Evolutionary conservation across 2,329 filamentous ascomycete genomes (phyloP), one percentile per base, ranked within the genome.

Genomic region (Rutstroemia sp.): DNA sequence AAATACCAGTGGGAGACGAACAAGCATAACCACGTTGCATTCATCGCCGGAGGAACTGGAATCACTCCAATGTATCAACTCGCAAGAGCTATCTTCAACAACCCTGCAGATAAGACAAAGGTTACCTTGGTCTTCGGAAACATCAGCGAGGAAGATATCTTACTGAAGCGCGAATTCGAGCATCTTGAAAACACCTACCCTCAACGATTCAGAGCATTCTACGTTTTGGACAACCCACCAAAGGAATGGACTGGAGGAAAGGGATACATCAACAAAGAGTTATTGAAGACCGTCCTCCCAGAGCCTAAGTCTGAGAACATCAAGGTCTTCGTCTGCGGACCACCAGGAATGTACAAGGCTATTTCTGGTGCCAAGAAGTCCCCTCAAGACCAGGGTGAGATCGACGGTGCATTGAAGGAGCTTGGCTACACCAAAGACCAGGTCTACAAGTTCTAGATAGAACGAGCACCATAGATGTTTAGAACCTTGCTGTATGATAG

Each of bases 61-160:
- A 95, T 99, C 73, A 94, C 94, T 10, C 94, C 94, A 65, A 96
- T 97, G 92, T 97, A 89, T 80, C 94, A 99, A 79, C 84, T 99
- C 47, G 79, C 84, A 63, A 89, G 89, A 61, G 81, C 86, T 69
- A 96, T 99, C 76, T 95, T 97, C 84, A 89, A 87, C 75, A 95
- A 96, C 82, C 90, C 92, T 59, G 83, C 89, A 45, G 94, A 99
- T 77, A 92, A 94, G 83, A 99, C 94, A 67, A 95, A 96, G 79
- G 91, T 99, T 44, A 97, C 92, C 5, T 84, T 99, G 34, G 82
- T 99, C 39, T 96, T 92, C 69, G 94, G 90, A 64, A 99, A 97
- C 76, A 75, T 96, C 58, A 78, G 76, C 25, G 89, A 97, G 76
- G 82, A 92, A 63, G 94, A 99, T 69, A 96, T 99, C 60, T 79